phyloP scores from a whole-genome alignment of 768 basidiomycete genomes.

The Leccinellum albellum region DNA sequence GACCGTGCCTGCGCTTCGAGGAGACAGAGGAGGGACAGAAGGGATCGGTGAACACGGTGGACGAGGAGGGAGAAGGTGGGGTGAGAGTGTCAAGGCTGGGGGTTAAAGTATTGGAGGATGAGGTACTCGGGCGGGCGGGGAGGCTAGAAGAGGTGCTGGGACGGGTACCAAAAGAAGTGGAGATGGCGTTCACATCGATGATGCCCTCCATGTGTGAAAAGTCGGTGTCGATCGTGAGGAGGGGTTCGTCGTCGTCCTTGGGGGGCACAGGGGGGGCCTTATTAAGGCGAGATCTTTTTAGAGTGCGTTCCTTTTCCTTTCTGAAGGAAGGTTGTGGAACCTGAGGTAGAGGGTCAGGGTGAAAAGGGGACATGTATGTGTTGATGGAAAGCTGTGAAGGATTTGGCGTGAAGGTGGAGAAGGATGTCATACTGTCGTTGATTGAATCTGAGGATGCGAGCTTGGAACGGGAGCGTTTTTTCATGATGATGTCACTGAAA shows the following conservation, averaged over 20 bases:
- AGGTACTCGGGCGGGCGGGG: slow-evolving; percentile 17
- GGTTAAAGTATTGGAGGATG: slow-evolving; percentile 17
- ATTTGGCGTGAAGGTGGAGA: slow-evolving; percentile 40
- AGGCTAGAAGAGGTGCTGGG: slow-evolving; percentile 20
- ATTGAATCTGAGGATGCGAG: slow-evolving; percentile 34
- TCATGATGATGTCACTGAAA: slow-evolving; percentile 38
- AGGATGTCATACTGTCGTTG: slow-evolving; percentile 26
- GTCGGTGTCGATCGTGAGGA: slow-evolving; percentile 25
- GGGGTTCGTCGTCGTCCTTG: slow-evolving; percentile 22
- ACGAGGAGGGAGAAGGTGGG: slow-evolving; percentile 35
- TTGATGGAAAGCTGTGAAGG: slow-evolving; percentile 25
- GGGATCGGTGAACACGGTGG: slow-evolving; percentile 35
- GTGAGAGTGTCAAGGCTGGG: slow-evolving; percentile 37
- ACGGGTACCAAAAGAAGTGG: slow-evolving; percentile 13
- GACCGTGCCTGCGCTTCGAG: slow-evolving; percentile 22
- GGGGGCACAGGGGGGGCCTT: neutral
- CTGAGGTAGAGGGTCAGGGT: slow-evolving; percentile 6
- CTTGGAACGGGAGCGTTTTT: slow-evolving; percentile 38
- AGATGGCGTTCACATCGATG: slow-evolving; percentile 40
- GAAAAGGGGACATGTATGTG: slow-evolving; percentile 15
- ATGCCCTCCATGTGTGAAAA: slow-evolving; percentile 77
- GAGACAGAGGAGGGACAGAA: slow-evolving; percentile 25
- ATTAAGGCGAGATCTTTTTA: neutral
- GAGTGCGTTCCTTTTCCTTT: slow-evolving; percentile 31
- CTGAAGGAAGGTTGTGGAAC: slow-evolving; percentile 14